phyloP scores from a whole-genome alignment of 1,284 basidiomycete species.

The Ceratobasidium sp. region DNA sequence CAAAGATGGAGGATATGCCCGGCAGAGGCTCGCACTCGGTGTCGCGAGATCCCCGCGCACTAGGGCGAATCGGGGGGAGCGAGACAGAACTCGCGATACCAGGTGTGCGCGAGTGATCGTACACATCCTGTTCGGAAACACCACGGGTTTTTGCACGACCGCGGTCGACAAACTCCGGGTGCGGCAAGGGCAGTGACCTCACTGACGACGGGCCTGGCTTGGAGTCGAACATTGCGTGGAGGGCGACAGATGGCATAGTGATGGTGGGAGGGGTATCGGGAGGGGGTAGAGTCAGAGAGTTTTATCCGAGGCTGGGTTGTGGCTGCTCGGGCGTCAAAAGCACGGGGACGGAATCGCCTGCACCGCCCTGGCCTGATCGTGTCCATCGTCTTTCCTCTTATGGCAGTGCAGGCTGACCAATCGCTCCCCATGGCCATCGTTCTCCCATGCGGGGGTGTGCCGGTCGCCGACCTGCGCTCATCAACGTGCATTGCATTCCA shows the following conservation, averaged over 20 bases:
- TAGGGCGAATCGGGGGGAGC: slow-evolving; percentile 24
- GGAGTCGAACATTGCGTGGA: neutral
- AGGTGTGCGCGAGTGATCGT: slow-evolving; percentile 6
- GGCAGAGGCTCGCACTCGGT: slow-evolving; percentile 29
- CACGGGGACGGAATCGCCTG: too few relatives aligned
- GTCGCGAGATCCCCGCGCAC: slow-evolving; percentile 11
- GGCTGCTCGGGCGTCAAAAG: too few relatives aligned
- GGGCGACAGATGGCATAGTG: neutral
- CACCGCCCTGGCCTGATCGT: too few relatives aligned
- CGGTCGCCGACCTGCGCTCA: neutral
- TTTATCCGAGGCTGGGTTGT: neutral
- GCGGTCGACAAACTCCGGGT: neutral
- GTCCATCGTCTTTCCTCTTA: neutral
- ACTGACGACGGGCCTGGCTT: slow-evolving; percentile 18
- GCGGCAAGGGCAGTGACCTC: slow-evolving; percentile 22
- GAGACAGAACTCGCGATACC: slow-evolving; percentile 9
- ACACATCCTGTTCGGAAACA: neutral
- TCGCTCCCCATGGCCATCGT: neutral
- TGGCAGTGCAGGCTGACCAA: neutral
- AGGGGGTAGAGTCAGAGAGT: slow-evolving; percentile 2
- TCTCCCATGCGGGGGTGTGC: neutral
- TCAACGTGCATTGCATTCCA: too few relatives aligned
- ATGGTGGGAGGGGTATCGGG: slow-evolving; percentile 10
- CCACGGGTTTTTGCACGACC: slow-evolving; percentile 27
- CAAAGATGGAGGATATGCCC: slow-evolving; percentile 17